Percentiles rank a stretch among this genome's conserved stretches.
phyloP scores from a whole-genome alignment of 1,284 basidiomycete species.

The Ganoderma multipileum region DNA sequence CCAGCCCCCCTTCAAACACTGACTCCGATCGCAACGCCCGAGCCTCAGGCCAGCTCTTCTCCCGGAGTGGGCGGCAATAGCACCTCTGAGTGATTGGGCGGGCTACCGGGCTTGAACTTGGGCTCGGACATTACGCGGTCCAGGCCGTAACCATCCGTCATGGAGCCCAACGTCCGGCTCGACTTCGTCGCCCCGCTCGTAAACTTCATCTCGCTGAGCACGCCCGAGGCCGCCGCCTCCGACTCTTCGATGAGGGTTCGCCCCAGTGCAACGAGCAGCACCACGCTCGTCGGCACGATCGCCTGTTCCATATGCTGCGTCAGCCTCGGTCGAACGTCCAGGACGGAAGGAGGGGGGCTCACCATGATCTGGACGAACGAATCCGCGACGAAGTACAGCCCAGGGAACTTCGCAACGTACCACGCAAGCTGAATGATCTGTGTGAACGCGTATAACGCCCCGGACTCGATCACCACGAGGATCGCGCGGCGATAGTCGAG shows the following conservation, averaged over 20 bases:
- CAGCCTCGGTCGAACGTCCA: not conserved
- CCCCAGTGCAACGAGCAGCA: not conserved
- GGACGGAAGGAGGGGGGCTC: not conserved
- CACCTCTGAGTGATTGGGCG: not conserved
- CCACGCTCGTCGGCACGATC: not conserved
- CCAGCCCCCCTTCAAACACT: not conserved
- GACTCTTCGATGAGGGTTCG: not conserved
- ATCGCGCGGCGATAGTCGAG: constrained; percentile 11
- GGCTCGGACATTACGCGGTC: not conserved
- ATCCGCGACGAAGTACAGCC: constrained; percentile 11
- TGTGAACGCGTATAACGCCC: constrained; percentile 14
- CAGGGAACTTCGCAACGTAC: constrained; percentile 9
- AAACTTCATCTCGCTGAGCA: constrained; percentile 6
- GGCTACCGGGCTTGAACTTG: not conserved
- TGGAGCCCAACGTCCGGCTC: not conserved
- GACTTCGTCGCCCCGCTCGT: not conserved
- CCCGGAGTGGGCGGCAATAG: not conserved
- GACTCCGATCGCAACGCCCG: too few relatives aligned
- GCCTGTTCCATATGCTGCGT: not conserved
- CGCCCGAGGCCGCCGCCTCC: not conserved
- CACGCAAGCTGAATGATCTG: constrained; percentile 15
- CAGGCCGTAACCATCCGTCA: not conserved
- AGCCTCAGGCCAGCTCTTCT: not conserved
- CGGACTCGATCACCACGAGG: constrained; percentile 13
- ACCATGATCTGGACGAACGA: constrained; percentile 13